Percentiles rank a stretch among this genome's conserved stretches.
These are phyloP conservation scores for Alternaria triticina DNA, from an alignment of 2,329 filamentous ascomycete species.

Conservation along the genomic window DNA sequence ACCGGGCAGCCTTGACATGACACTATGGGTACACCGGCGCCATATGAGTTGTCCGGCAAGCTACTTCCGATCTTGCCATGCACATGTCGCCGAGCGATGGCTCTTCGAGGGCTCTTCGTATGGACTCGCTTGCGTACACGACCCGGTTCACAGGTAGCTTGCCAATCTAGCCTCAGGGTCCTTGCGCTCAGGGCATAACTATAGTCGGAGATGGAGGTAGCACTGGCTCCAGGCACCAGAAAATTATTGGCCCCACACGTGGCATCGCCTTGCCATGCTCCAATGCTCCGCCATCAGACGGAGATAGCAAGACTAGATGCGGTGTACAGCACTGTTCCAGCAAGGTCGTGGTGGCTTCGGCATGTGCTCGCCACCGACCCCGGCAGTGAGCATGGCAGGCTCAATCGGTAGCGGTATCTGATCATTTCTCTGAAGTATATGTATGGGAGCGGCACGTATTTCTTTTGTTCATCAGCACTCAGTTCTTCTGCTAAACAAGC, in stretches of 20 bases:
- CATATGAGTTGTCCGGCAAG: background rate
- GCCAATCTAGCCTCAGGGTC: background rate
- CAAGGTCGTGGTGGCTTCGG: background rate
- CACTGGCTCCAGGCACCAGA: background rate
- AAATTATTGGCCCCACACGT: background rate
- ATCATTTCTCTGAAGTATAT: background rate
- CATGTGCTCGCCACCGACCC: background rate
- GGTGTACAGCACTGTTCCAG: constrained; percentile 1
- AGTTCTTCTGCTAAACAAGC: background rate
- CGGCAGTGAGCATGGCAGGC: constrained; percentile 4
- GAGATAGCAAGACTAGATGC: background rate
- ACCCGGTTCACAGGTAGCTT: background rate
- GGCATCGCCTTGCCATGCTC: background rate
- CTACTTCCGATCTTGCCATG: background rate
- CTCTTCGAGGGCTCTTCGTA: background rate
- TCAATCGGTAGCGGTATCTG: background rate
- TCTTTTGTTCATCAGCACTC: background rate
- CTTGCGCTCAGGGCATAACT: background rate
- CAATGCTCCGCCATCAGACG: background rate
- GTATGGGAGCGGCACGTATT: background rate
- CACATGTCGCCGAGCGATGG: background rate
- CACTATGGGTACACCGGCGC: background rate
- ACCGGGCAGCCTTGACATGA: background rate
- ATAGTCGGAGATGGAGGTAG: background rate
- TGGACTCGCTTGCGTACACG: background rate